These are phyloP conservation scores for Pythium angustatum DNA, from an alignment of 352 stramenopile genomes.

Conservation along the genomic window DNA sequence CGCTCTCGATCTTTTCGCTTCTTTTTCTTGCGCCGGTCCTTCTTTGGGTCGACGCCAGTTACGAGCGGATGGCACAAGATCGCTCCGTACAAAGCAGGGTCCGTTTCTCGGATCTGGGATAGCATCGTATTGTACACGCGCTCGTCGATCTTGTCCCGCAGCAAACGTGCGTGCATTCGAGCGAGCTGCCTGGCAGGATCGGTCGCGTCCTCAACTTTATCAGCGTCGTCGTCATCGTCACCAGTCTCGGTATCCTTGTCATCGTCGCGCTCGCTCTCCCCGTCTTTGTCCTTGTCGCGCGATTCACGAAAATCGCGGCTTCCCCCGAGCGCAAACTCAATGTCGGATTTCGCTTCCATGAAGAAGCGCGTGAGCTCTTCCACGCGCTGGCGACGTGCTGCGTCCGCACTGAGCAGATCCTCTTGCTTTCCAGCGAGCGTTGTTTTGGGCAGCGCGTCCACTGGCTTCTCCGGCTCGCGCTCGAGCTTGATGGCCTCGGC, in stretches of 20 bases:
- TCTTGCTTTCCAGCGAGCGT: constrained; percentile 44
- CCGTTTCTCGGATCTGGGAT: constrained; percentile 69
- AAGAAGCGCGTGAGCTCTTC: constrained; percentile 89
- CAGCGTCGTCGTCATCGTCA: constrained; percentile 56
- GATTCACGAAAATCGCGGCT: constrained; percentile 65
- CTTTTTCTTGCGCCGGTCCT: constrained; percentile 86
- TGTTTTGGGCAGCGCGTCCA: constrained; percentile 23
- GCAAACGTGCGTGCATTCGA: constrained; percentile 49
- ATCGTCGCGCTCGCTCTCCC: constrained; percentile 64
- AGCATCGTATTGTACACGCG: constrained; percentile 83
- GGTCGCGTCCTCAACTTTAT: constrained; percentile 40
- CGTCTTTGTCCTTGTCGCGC: constrained; percentile 72
- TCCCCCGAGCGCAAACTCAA: constrained; percentile 82
- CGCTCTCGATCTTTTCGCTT: constrained; percentile 80
- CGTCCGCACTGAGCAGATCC: constrained; percentile 73
- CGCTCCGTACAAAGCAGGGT: constrained; percentile 80
- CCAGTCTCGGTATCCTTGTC: constrained; percentile 53
- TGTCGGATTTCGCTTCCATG: constrained; percentile 90
- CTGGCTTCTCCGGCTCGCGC: constrained; percentile 57
- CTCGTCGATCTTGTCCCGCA: constrained; percentile 71
- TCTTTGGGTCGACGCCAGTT: constrained; percentile 72
- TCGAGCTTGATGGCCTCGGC: constrained; percentile 77
- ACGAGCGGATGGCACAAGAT: constrained; percentile 85
- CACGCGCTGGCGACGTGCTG: constrained; percentile 73
- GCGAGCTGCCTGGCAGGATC: constrained; percentile 55